These are phyloP conservation scores for Carex arenaria DNA, from an alignment of 202 grass and related monocot species.

Conservation along the genomic window DNA sequence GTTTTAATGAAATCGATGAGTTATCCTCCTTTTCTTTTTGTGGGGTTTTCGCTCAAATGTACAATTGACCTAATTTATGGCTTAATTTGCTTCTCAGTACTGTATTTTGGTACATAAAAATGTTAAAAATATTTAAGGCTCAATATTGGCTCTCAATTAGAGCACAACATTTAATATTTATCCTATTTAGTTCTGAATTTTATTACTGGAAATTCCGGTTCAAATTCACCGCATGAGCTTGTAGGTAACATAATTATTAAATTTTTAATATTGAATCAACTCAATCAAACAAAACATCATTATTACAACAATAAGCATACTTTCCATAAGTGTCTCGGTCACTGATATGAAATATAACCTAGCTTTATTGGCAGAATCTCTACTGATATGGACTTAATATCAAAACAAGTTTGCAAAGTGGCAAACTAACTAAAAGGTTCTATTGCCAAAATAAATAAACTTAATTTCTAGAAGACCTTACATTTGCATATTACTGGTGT, in stretches of 20 bases:
- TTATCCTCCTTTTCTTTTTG: neutral
- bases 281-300: neutral
- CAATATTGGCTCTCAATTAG: too few relatives aligned
- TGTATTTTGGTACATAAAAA: neutral
- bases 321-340: neutral
- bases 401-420: neutral
- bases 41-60: neutral
- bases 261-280: neutral
- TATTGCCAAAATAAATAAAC: neutral
- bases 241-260: neutral
- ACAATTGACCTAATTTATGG: neutral
- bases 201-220: neutral
- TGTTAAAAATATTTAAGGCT: neutral
- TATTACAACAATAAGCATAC: neutral
- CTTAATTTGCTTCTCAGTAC: neutral
- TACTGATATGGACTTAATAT: neutral
- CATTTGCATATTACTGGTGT: constrained; percentile 10
- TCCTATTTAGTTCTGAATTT: too few relatives aligned
- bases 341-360: constrained; percentile 8
- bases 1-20: too few relatives aligned
- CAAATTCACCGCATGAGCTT: neutral
- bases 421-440: neutral
- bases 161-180: too few relatives aligned
- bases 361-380: neutral
- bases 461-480: constrained; percentile 16